Conservation (phyloP, 495 filamentous ascomycete species). For the Sordaria brevicollis region DNA sequence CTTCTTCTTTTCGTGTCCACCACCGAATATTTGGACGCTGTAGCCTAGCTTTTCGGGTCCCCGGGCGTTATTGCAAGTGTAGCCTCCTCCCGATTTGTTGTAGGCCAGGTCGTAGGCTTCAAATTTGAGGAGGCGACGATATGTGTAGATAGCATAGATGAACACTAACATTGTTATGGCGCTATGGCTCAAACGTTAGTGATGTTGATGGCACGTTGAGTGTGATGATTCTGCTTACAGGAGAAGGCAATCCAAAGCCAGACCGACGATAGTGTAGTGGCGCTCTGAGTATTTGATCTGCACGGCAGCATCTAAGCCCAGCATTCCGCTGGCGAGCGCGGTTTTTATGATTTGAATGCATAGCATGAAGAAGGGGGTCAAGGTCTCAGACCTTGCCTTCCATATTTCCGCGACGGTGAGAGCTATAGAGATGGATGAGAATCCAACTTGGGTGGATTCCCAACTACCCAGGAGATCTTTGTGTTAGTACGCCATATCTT, state of each 20-base stretch:
- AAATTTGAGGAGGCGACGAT: conserved; percentile 30
- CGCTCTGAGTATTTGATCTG: conserved; percentile 25
- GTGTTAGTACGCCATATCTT: background rate
- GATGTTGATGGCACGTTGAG: background rate
- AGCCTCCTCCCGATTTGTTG: conserved; percentile 3
- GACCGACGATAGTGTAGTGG: conserved; percentile 31
- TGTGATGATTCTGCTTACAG: conserved; percentile 19
- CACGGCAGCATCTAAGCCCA: conserved; percentile 36
- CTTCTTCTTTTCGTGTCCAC: background rate
- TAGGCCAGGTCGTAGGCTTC: conserved; percentile 30
- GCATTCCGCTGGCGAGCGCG: conserved; percentile 26
- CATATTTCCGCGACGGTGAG: conserved; percentile 32
- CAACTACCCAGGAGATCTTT: conserved; percentile 17
- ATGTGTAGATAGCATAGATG: conserved; percentile 29
- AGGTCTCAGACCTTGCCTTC: conserved; percentile 28
- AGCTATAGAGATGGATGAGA: conserved; percentile 30
- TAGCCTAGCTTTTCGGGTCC: conserved; percentile 11
- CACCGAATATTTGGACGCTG: conserved; percentile 5
- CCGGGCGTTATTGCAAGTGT: conserved; percentile 4
- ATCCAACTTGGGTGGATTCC: conserved; percentile 34
- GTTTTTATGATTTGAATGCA: conserved; percentile 35
- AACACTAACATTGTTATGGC: conserved; percentile 22
- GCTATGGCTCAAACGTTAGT: conserved; percentile 9
- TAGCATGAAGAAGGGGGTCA: conserved; percentile 36
- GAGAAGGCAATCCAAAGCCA: conserved; percentile 30